Base-by-base conservation (phyloP, 1,139 yeast genomes). In the Pichia sp. region DNA sequence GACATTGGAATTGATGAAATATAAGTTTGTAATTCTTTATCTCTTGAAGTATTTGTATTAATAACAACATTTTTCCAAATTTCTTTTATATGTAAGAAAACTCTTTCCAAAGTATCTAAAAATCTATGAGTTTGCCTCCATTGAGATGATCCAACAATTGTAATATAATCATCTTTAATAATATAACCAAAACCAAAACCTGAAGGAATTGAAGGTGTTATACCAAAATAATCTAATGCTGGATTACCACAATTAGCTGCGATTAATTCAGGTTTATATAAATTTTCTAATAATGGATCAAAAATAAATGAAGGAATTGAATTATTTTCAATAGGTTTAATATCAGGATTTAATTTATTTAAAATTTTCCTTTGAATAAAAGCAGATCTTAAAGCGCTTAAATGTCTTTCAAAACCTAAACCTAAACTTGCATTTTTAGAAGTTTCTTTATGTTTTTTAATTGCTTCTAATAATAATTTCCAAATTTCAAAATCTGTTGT, bases 171-270 rank as follows among this genome's bases (percentile, higher is more conserved):
- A 48, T 73, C 74, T 59, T 83, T 86, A 46, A 83, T 74, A 38
- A 82, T 81, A 57, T 84, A 84, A 0, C 90, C 92, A 37, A 83
- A 71, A 12, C 90, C 92, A 60, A 80, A 83, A 0, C 94, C 94
- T 53, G 80, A 80, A 41, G 84, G 79, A 25, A 74, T 70, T 0
- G 87, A 86, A 1, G 92, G 94, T 0, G 90, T 82, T 28, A 84
- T 75, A 7, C 92, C 92, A 67, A 84, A 84, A 20, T 80, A 66
- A 40, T 76, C 74, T 52, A 84, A 71, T 0, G 92, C 87, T 10
- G 87, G 84, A 57, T 82, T 84, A 22, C 94, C 94, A 66, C 94
- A 84, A 59, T 84, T 84, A 5, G 75, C 76, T 42, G 72, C 66
- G 46, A 74, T 58, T 16, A 63, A 37, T 49, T 63, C 67, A 10